phyloP scores from a whole-genome alignment of 345 rosid genomes.

The Lepidium sativum region DNA sequence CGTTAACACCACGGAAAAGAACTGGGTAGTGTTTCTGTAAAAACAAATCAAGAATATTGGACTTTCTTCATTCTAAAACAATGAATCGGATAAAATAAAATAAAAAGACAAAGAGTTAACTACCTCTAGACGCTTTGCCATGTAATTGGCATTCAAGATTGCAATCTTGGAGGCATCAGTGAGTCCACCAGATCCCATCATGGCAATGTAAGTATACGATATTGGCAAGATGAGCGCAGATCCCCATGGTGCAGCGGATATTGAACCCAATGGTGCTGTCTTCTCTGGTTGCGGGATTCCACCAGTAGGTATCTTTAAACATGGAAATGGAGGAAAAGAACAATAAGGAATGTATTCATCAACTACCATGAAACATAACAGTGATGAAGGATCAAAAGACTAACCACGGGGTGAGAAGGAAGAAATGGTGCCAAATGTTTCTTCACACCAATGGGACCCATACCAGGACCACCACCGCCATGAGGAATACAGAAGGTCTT shows the following conservation, averaged over 20 bases:
- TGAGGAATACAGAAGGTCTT: conserved; percentile 98
- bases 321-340: background rate
- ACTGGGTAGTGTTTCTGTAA: conserved; percentile 68
- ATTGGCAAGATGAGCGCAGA: conserved; percentile 96
- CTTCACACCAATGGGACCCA: conserved; percentile 99
- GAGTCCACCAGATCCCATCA: conserved; percentile 98
- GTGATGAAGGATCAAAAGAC: conserved; percentile 11
- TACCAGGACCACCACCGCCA: conserved; percentile 99
- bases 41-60: background rate
- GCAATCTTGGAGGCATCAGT: conserved; percentile 96
- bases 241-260: conserved; percentile 99
- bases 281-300: conserved; percentile 80
- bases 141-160: conserved; percentile 94
- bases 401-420: conserved; percentile 98
- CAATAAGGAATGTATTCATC: background rate
- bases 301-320: conserved; percentile 55
- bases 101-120: background rate
- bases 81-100: background rate
- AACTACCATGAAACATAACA: conserved; percentile 2
- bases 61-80: background rate
- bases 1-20: conserved; percentile 93
- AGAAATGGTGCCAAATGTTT: conserved; percentile 91
- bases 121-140: conserved; percentile 99
- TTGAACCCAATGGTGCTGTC: conserved; percentile 70
- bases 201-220: conserved; percentile 85